Percentiles rank a stretch among this genome's conserved stretches.
phyloP scores from a whole-genome alignment of 2,329 filamentous ascomycete species.

The Xylaria sp. region DNA sequence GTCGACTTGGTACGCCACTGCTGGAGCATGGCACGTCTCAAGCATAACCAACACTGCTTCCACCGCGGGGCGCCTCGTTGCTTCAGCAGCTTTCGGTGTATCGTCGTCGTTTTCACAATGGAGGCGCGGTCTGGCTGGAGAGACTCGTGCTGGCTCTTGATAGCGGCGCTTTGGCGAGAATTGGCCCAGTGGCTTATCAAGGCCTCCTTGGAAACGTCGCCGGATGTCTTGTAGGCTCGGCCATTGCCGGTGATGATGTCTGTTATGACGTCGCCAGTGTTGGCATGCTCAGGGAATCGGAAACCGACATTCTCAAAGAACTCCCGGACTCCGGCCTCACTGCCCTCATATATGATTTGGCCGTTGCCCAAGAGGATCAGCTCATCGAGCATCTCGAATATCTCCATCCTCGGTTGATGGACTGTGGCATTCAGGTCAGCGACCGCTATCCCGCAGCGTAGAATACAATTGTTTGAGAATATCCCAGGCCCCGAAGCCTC shows the following conservation, averaged over 20 bases:
- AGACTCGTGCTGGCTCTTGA: conserved; percentile 34
- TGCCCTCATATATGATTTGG: conserved; percentile 59
- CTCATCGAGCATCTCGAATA: conserved; percentile 62
- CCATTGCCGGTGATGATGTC: conserved; percentile 67
- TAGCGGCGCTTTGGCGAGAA: conserved; percentile 37
- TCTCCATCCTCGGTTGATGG: conserved; percentile 64
- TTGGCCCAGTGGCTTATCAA: conserved; percentile 56
- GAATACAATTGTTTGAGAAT: too few relatives aligned
- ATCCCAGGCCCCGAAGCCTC: too few relatives aligned
- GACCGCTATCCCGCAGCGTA: too few relatives aligned
- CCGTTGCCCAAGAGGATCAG: conserved; percentile 61
- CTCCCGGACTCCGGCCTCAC: conserved; percentile 47
- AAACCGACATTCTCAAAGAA: conserved; percentile 62
- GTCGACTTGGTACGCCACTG: conserved; percentile 58
- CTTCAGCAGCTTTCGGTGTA: conserved; percentile 53
- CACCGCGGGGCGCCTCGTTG: conserved; percentile 55
- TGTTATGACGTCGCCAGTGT: conserved; percentile 63
- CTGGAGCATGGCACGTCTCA: conserved; percentile 59
- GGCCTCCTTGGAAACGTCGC: conserved; percentile 54
- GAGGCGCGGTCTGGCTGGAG: conserved; percentile 43
- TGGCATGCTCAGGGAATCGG: conserved; percentile 54
- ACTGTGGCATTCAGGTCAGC: conserved; percentile 36
- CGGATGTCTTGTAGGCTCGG: conserved; percentile 52
- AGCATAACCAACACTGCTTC: conserved; percentile 59
- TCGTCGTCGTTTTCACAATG: conserved; percentile 44